These are phyloP conservation scores for Kockiozyma suomiensis DNA, from an alignment of 805 yeast genomes.

Conservation along the genomic window DNA sequence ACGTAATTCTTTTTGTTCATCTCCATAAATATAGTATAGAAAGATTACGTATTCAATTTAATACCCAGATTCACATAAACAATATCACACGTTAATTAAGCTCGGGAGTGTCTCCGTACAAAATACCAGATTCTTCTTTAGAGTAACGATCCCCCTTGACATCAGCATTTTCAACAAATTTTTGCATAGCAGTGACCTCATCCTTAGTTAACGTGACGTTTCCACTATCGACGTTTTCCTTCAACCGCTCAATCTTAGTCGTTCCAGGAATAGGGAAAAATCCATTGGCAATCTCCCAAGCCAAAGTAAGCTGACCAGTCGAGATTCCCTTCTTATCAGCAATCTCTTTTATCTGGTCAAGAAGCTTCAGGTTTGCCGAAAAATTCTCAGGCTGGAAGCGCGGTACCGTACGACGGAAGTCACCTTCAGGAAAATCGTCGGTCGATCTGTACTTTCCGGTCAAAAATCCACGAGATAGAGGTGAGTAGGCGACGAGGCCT, in stretches of 20 bases:
- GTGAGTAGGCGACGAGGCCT: slow-evolving; percentile 80
- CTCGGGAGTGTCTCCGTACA: slow-evolving; percentile 21
- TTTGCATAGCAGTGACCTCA: slow-evolving; percentile 23
- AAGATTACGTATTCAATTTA: too few relatives aligned
- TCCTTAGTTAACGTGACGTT: slow-evolving; percentile 19
- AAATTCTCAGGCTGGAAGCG: slow-evolving; percentile 64
- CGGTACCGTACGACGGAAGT: slow-evolving; percentile 55
- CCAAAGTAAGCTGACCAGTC: slow-evolving; percentile 69
- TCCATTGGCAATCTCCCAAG: slow-evolving; percentile 59
- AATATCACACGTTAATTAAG: neutral
- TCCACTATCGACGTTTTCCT: slow-evolving; percentile 54
- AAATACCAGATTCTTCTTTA: neutral
- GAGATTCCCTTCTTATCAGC: slow-evolving; percentile 53
- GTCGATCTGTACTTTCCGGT: slow-evolving; percentile 60
- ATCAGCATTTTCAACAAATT: slow-evolving; percentile 20
- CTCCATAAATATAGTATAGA: too few relatives aligned
- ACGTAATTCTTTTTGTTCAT: too few relatives aligned
- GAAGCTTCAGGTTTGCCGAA: slow-evolving; percentile 54
- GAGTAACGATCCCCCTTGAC: slow-evolving; percentile 13
- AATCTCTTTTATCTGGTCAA: slow-evolving; percentile 52
- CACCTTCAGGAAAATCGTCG: slow-evolving; percentile 55
- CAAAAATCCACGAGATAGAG: slow-evolving; percentile 76
- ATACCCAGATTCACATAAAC: neutral
- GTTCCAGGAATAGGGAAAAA: slow-evolving; percentile 83
- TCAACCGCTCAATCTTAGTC: slow-evolving; percentile 59